A percentile compares a stretch with the other conserved stretches of the same genome.
Conservation (phyloP, 2,329 filamentous ascomycete species). For the Fusarium chuoi region DNA sequence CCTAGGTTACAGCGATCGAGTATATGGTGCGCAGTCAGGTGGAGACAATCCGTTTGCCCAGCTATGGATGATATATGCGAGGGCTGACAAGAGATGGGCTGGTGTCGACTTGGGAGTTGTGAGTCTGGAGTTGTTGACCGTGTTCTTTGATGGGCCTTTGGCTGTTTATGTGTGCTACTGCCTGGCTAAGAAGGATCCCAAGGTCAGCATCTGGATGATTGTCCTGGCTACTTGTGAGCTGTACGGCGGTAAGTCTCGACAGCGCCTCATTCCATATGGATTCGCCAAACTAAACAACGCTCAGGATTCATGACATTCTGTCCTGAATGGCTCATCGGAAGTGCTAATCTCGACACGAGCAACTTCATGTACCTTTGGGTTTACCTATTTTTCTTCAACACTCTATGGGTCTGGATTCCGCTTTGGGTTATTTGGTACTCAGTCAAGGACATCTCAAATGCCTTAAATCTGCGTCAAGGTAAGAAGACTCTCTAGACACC, state of each 20-base stretch:
- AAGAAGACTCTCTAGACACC: constrained; percentile 46
- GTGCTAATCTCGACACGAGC: constrained; percentile 69
- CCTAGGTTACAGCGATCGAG: constrained; percentile 56
- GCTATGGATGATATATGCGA: constrained; percentile 76
- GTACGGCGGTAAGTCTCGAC: constrained; percentile 66
- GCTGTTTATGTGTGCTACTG: constrained; percentile 69
- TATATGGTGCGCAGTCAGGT: constrained; percentile 68
- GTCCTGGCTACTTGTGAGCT: constrained; percentile 73
- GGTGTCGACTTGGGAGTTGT: constrained; percentile 71
- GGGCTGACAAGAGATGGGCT: constrained; percentile 72
- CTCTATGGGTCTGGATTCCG: constrained; percentile 73
- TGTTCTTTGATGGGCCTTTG: constrained; percentile 69
- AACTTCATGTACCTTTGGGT: constrained; percentile 77
- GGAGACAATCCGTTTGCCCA: constrained; percentile 65
- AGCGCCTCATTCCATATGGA: not conserved
- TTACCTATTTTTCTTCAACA: constrained; percentile 76
- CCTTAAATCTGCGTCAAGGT: constrained; percentile 53
- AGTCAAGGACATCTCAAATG: constrained; percentile 64
- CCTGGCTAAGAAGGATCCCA: constrained; percentile 65
- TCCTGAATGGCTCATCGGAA: constrained; percentile 74
- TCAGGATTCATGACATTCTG: constrained; percentile 77
- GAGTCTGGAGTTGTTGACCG: constrained; percentile 73
- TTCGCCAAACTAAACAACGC: not conserved
- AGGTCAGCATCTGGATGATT: constrained; percentile 70
- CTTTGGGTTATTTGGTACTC: constrained; percentile 67